phyloP scores from a whole-genome alignment of 2,329 filamentous ascomycete species.

The Fusarium sulawesiense region DNA sequence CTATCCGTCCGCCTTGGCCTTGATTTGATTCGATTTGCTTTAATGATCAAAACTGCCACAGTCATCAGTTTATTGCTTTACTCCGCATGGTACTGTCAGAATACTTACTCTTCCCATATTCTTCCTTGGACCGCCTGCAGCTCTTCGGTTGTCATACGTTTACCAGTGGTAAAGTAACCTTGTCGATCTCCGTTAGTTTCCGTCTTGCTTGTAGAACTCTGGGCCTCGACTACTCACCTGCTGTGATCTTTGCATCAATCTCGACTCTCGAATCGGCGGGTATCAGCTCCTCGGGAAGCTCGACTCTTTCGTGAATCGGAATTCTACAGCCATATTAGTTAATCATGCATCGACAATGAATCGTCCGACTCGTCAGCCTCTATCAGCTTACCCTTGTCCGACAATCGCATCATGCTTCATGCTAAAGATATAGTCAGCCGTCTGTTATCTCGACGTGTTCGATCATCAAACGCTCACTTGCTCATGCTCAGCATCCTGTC shows the following conservation, averaged over 20 bases:
- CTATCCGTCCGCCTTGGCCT: conserved; percentile 8
- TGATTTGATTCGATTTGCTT: conserved; percentile 13
- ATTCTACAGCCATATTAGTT: conserved; percentile 62
- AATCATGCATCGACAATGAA: conserved; percentile 20
- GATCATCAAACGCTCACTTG: conserved; percentile 70
- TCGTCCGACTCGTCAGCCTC: conserved; percentile 1
- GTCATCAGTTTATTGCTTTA: conserved; percentile 38
- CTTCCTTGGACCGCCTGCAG: conserved; percentile 86
- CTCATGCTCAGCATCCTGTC: conserved; percentile 99
- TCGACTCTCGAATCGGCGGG: conserved; percentile 96
- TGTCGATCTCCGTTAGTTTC: conserved; percentile 34
- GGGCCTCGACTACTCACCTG: conserved; percentile 68
- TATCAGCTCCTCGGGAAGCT: conserved; percentile 93
- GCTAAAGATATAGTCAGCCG: conserved; percentile 58
- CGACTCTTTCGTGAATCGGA: conserved; percentile 88
- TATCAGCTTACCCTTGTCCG: conserved; percentile 72
- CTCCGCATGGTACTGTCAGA: conserved; percentile 4
- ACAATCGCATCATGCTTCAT: conserved; percentile 95
- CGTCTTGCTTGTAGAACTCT: conserved; percentile 15
- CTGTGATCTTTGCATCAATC: conserved; percentile 98
- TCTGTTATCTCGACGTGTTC: conserved; percentile 20
- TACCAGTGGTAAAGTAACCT: conserved; percentile 87
- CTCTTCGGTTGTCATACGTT: conserved; percentile 88
- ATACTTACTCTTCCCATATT: conserved; percentile 83
- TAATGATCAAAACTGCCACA: conserved; percentile 56